Conservation (phyloP, 2,329 filamentous ascomycete genomes). For the Claviceps maximensis region DNA sequence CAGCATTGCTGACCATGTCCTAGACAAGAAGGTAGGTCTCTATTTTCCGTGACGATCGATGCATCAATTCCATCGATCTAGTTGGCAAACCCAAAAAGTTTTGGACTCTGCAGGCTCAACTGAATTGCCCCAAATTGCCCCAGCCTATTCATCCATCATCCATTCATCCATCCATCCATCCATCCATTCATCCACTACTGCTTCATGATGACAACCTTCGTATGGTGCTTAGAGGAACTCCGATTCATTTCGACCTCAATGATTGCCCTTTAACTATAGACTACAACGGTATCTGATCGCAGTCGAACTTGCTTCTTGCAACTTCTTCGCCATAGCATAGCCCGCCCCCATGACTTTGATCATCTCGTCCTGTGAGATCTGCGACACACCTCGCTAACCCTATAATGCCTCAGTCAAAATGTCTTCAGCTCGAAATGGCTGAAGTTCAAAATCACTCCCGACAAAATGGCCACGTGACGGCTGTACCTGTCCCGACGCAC, state of each 20-base stretch:
- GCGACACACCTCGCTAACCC: background rate
- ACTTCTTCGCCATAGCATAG: background rate
- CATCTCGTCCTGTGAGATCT: background rate
- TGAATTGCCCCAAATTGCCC: no score
- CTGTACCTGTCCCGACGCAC: conserved; percentile 9
- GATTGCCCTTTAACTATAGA: conserved; percentile 57
- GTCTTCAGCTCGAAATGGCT: conserved; percentile 30
- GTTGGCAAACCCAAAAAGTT: background rate
- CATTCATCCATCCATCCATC: background rate
- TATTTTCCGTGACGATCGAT: background rate
- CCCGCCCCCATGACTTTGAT: background rate
- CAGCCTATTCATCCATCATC: no score
- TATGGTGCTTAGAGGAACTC: conserved; percentile 41
- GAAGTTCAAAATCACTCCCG: conserved; percentile 20
- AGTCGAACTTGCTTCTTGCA: conserved; percentile 12
- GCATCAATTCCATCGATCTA: background rate
- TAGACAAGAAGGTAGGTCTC: conserved; percentile 15
- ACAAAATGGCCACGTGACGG: conserved; percentile 7
- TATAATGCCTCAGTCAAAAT: conserved; percentile 28
- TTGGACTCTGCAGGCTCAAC: background rate
- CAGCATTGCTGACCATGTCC: conserved; percentile 16
- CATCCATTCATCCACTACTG: conserved; percentile 15
- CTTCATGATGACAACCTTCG: conserved; percentile 46
- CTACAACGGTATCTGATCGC: conserved; percentile 96
- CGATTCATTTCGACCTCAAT: conserved; percentile 46